Conservation (phyloP, 1,284 basidiomycete species). For the Tylopilus sp. region DNA sequence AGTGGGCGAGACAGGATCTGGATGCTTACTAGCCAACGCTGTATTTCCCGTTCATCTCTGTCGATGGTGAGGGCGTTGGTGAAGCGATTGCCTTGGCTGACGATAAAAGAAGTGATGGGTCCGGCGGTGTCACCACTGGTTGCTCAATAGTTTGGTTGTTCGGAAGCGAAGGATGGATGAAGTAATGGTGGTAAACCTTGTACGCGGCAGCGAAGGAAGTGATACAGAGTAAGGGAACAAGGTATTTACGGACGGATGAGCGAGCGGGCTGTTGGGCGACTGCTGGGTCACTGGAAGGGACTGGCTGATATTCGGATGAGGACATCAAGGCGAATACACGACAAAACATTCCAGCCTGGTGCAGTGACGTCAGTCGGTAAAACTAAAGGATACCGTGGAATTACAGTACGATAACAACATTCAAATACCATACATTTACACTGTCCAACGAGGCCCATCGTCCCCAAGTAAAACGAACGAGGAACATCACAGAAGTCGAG, state of each 20-base stretch:
- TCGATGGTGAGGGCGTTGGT: slow-evolving; percentile 15
- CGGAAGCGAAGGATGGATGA: slow-evolving; percentile 4
- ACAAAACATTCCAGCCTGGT: slow-evolving; percentile 21
- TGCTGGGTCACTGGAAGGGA: slow-evolving; percentile 17
- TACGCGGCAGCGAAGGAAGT: slow-evolving; percentile 17
- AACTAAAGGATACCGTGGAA: background rate
- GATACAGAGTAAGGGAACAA: slow-evolving; percentile 21
- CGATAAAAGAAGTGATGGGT: slow-evolving; percentile 8
- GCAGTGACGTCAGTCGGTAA: slow-evolving; percentile 23
- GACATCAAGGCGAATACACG: slow-evolving; percentile 21
- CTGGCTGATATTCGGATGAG: slow-evolving; percentile 18
- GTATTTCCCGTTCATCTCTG: slow-evolving; percentile 49
- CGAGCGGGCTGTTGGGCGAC: slow-evolving; percentile 13
- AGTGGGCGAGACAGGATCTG: slow-evolving; percentile 1
- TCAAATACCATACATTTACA: background rate
- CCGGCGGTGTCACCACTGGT: slow-evolving; percentile 4
- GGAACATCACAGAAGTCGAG: slow-evolving; percentile 33
- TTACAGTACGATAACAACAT: background rate
- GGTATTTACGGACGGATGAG: slow-evolving; percentile 13
- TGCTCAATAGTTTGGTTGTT: slow-evolving; percentile 18
- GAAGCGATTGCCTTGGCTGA: background rate
- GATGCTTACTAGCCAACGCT: slow-evolving; percentile 74
- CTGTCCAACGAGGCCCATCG: background rate
- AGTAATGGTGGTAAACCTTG: slow-evolving; percentile 14
- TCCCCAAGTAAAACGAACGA: background rate